Base-by-base conservation (phyloP, 371 early-diverging fungal genomes). In the Umbelopsis sp. region DNA sequence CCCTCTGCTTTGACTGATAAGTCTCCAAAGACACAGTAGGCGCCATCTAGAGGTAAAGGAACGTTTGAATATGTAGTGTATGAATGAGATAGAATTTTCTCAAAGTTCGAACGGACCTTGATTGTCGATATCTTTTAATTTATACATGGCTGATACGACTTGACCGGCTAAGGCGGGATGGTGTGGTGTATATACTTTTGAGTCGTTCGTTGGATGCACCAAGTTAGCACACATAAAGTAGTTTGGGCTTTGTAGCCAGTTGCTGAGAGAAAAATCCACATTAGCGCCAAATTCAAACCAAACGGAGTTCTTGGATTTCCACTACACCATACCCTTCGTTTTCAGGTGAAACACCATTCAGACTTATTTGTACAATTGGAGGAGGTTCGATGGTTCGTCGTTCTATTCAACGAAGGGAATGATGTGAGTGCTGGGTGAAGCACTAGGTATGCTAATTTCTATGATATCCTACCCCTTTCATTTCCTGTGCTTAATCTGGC, bases 1-100 rank as follows among this genome's bases (percentile, higher is more conserved):
- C 98, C 98, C 73, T 97, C 96, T 69, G 91, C 87, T 62, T 96
- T 86, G 44, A 96, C 93, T 35, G 94, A 93, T 38, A 98, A 77
- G 68, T 98, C 98, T 14, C 95, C 94, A 79, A 97, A 97, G 25
- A 97, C 93, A 83, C 97, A 97, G 72, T 95, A 97, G 11, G 92
- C 96, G 35, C 96, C 96, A 51, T 95, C 94, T 83, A 67, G 9
- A 37, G 25, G 8, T 16, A 22, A 66, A 18, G 44, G 3, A 63
- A 10, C 6, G 22, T 66, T 9, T 57, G 24, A 53, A 12, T 63
- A 20, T 53, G 50, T 44, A 44, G 24, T 63, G 1, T 29, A 29
- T 29, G 29, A 64, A 35, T 51, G 8, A 62, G 25, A 8, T 24
- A 12, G 35, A 14, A 20, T 14, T 6, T 20, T 63, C 38, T 44